Base-by-base conservation (phyloP, 306 rosid species). In the Carpinus fangiana region DNA sequence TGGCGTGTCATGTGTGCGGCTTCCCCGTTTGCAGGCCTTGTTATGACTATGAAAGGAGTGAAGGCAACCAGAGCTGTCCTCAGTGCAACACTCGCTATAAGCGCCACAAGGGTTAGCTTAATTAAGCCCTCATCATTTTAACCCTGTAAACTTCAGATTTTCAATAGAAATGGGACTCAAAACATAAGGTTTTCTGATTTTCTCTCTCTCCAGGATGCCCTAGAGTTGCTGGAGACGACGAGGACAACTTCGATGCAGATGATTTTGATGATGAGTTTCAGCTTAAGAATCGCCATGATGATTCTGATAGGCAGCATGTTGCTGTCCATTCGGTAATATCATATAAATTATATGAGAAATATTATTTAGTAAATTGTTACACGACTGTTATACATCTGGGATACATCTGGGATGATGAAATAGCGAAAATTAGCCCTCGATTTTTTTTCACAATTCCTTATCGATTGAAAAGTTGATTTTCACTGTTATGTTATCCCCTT, bases 11-110 rank as follows among this genome's bases (percentile, higher is more conserved):
- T 73, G 90, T 86, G 73, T 96, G 99, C 73, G 84, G 84, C 46
- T 96, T 95, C 72, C 99, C 99, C 0, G 99, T 93, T 73, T 96
- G 98, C 46, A 81, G 84, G 26, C 98, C 99, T 36, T 96, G 99
- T 75, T 96, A 93, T 47, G 97, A 90, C 36, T 93, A 96, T 65
- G 98, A 96, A 76, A 89, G 99, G 82, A 90, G 97, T 74, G 99
- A 96, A 83, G 99, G 99, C 31, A 89, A 81, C 59, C 97, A 90
- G 82, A 78, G 83, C 66, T 96, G 99, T 57, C 98, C 99, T 55
- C 98, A 96, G 75, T 93, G 99, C 86, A 96, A 86, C 81, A 85
- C 90, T 48, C 97, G 93, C 78, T 93, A 96, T 62, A 93, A 87
- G 88, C 99, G 96, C 60, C 98, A 90, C 12, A 93, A 86, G 84